Conservation (phyloP, 495 filamentous ascomycete species). For the Aspergillus carlsbadensis region DNA sequence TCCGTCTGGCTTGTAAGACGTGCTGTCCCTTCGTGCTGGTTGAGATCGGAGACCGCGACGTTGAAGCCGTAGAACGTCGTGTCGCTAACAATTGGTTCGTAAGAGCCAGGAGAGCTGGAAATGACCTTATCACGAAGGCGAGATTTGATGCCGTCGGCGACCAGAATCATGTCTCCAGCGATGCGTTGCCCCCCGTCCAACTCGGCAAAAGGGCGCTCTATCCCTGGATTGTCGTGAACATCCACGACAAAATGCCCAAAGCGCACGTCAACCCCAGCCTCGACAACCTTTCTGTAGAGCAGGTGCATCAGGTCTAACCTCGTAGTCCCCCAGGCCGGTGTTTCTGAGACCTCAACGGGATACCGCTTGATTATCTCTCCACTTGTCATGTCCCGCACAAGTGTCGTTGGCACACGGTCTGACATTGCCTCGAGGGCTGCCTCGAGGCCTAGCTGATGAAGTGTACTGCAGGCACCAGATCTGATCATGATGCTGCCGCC, state of each 20-base stretch:
- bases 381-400: background rate
- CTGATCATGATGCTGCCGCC: slow-evolving; percentile 1
- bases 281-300: background rate
- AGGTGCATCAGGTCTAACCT: background rate
- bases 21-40: background rate
- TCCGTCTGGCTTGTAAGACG: background rate
- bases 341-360: background rate
- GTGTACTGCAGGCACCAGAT: background rate
- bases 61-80: background rate
- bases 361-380: background rate
- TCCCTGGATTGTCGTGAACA: no score
- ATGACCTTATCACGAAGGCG: no score
- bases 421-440: background rate
- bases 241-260: no score
- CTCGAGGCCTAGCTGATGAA: background rate
- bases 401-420: background rate
- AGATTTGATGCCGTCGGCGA: no score
- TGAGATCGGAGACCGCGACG: background rate
- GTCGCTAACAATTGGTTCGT: background rate
- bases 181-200: no score
- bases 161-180: no score
- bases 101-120: background rate
- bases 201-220: no score
- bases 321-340: background rate
- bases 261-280: background rate